These are phyloP conservation scores for Pleurotus sapidus DNA, from an alignment of 768 basidiomycete species.

Conservation along the genomic window DNA sequence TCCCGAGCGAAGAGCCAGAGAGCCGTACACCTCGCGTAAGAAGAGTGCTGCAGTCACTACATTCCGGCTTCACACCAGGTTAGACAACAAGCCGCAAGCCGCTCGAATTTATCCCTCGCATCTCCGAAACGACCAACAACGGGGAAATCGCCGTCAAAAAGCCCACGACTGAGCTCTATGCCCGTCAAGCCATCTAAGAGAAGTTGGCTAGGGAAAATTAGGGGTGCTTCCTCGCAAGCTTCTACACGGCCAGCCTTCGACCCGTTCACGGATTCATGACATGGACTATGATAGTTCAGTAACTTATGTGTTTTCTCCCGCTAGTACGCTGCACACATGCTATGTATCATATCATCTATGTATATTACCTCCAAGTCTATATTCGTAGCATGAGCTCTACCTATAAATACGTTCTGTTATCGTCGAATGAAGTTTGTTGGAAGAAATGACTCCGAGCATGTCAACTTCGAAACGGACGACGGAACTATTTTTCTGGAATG, in stretches of 20 bases:
- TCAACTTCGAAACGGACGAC: too few species aligned
- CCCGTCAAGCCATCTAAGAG: slow-evolving; percentile 50
- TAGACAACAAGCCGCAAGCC: slow-evolving; percentile 41
- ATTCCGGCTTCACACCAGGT: slow-evolving; percentile 75
- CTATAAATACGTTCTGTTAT: neutral
- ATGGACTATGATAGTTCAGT: neutral
- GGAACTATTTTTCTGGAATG: too few species aligned
- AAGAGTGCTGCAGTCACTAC: slow-evolving; percentile 51
- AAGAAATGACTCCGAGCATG: too few species aligned
- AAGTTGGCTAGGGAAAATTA: slow-evolving; percentile 73
- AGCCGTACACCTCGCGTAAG: slow-evolving; percentile 60
- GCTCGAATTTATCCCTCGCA: slow-evolving; percentile 34
- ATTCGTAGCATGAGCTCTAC: slow-evolving; percentile 1
- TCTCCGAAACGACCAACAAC: slow-evolving; percentile 49
- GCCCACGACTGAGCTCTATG: slow-evolving; percentile 18
- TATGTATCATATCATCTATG: slow-evolving; percentile 11
- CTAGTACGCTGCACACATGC: slow-evolving; percentile 21
- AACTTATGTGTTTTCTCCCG: slow-evolving; percentile 19
- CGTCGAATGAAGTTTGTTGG: neutral
- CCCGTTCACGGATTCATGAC: slow-evolving; percentile 12
- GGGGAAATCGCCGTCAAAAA: slow-evolving; percentile 50
- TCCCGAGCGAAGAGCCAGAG: slow-evolving; percentile 36
- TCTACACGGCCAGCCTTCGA: slow-evolving; percentile 16
- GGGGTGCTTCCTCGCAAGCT: slow-evolving; percentile 38
- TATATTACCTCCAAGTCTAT: neutral